Base-by-base conservation (phyloP, 2,329 filamentous ascomycete species). In the Tricladium varicosporioides region DNA sequence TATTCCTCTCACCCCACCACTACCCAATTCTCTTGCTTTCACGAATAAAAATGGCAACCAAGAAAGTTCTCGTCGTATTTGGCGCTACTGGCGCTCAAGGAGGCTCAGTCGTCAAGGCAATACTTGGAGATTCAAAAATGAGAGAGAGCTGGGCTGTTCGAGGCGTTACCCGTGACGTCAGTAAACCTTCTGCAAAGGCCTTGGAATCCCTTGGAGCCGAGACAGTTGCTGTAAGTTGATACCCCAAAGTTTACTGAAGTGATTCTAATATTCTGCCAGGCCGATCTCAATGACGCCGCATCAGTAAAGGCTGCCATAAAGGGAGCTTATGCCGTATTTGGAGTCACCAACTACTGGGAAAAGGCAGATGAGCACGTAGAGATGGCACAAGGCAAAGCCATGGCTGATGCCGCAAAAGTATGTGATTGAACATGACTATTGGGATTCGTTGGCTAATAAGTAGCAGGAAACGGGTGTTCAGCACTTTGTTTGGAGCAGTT, bases 1-100 rank as follows among this genome's bases (percentile, higher is more conserved):
- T 27, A 27, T 27, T 7, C 4, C 7, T 27, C 22, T 27, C 22
- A 7, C 3, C 22, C 7, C 22, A 27, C 22, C 7, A 3, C 45
- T 2, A 47, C 14, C 14, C 11, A 50, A 42, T 7, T 27, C 47
- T 11, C 11, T 7, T 16, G 40, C 9, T 32, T 49, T 36, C 5
- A 19, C 10, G 11, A 32, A 36, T 18, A 16, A 36, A 32, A 60
- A 69, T 69, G 66, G 55, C 68, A 46, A 31, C 60, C 33, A 70
- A 71, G 58, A 74, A 77, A 55, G 63, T 79, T 51, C 65, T 79
- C 43, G 73, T 73, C 18, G 74, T 81, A 5, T 69, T 80, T 48
- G 78, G 78, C 13, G 77, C 75, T 19, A 80, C 78, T 8, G 79
- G 76, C 42, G 76, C 75, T 56, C 78, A 82, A 58, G 80, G 79